Base-by-base conservation (phyloP, 805 yeast genomes). In the Kuraishia molischiana region DNA sequence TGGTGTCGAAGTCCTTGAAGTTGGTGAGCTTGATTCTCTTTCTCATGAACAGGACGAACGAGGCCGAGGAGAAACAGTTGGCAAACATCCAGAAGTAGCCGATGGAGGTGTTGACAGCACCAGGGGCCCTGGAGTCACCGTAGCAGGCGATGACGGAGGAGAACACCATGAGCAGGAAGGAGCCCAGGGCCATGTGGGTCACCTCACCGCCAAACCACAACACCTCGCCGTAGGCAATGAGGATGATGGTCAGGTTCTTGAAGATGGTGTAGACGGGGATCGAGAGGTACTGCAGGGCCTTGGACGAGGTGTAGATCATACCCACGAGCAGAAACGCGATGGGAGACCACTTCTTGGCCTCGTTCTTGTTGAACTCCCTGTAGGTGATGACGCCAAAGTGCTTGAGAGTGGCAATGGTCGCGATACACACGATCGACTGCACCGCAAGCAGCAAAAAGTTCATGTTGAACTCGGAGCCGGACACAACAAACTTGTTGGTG, bases 211-310 rank as follows among this genome's bases (percentile, higher is more conserved):
- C 95, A 53, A 90, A 92, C 94, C 96, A 90, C 44, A 92, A 51
- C 26, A 90, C 97, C 66, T 92, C 98, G 67, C 97, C 97, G 59
- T 92, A 92, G 26, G 98, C 97, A 59, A 92, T 92, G 56, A 92
- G 68, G 48, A 92, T 90, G 56, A 92, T 92, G 44, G 98, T 90
- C 62, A 92, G 76, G 66, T 92, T 92, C 74, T 92, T 92, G 81
- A 92, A 92, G 51, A 92, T 90, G 47, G 98, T 92, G 72, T 87
- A 92, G 41, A 92, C 95, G 38, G 98, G 98, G 42, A 92, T 89
- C 37, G 90, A 69, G 56, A 92, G 76, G 65, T 64, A 86, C 64
- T 86, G 95, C 53, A 92, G 70, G 39, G 97, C 96, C 71, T 89
- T 92, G 40, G 96, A 85, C 34, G 92, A 82, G 40, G 98, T 92